Conservation (phyloP, 768 basidiomycete genomes). For the Coprinellus micaceus region DNA sequence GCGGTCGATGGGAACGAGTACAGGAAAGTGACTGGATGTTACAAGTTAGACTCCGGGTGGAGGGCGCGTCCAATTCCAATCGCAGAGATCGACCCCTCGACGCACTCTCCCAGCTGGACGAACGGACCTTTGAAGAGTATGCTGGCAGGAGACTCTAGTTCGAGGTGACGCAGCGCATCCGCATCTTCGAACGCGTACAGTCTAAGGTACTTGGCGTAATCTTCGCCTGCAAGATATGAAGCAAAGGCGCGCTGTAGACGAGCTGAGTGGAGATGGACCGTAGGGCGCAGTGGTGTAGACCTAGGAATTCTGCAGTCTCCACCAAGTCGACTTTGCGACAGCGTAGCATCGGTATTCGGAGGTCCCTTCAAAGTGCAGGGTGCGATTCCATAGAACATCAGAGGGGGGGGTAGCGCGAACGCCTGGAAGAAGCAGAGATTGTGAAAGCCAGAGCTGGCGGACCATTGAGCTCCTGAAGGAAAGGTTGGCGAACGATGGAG, state of each 20-base stretch:
- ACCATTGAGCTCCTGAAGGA: background rate
- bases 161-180: background rate
- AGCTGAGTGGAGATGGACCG: background rate
- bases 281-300: background rate
- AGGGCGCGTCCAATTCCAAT: background rate
- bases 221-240: background rate
- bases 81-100: background rate
- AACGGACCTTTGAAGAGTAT: background rate
- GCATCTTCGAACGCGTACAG: background rate
- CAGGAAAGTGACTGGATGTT: background rate
- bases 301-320: background rate
- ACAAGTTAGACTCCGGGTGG: background rate
- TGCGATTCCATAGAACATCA: background rate
- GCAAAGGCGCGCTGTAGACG: background rate
- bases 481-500: background rate
- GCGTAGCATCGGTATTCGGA: background rate
- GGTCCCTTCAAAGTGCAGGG: background rate
- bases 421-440: background rate
- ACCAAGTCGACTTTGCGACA: background rate
- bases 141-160: background rate
- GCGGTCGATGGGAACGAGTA: too few relatives aligned
- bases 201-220: background rate
- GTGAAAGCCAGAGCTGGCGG: background rate
- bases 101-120: background rate
- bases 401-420: background rate